Evolutionary conservation across 345 rosid genomes (phyloP), one percentile per base, ranked within the genome.

Genomic region (Hypericum perforatum): DNA sequence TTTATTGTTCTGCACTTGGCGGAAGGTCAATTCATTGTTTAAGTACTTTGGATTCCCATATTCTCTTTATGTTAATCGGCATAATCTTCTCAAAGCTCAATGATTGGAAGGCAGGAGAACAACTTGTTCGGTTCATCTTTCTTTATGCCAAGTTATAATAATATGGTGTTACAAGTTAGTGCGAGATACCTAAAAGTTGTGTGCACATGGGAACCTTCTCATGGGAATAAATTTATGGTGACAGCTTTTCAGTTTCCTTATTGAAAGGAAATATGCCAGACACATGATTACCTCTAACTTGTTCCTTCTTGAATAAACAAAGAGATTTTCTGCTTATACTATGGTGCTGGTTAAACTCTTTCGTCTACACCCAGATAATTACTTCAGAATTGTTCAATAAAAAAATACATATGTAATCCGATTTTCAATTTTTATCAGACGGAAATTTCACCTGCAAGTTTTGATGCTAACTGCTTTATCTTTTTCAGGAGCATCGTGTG

Each of bases 401-500:
- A 22, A 22, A 22, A 22, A 22, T 1, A 22, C 32, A 22, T 22
- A 22, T 22, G 32, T 22, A 22, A 1, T 22, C 32, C 1, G 4
- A 1, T 22, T 22, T 22, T 4, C 1, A 22, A 22, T 22, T 22
- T 4, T 1, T 22, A 22, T 22, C 32, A 22, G 32, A 22, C 32
- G 32, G 32, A 1, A 22, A 22, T 65, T 43, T 41, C 46, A 9
- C 39, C 43, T 6, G 46, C 39, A 40, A 32, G 51, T 42, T 38
- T 8, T 63, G 14, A 62, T 51, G 11, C 53, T 52, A 8, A 39
- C 37, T 48, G n/a, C 47, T 5, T 6, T 8, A 63, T 51, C 13
- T 43, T 63, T 60, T 59, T 63, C 81, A 88, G 96, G 96, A 88
- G 69, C 75, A 88, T 66, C 84, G 70, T 71, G 85, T 88, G 29